Base-by-base conservation (phyloP, 2,329 filamentous ascomycete species). In the Diatrype stigma region DNA sequence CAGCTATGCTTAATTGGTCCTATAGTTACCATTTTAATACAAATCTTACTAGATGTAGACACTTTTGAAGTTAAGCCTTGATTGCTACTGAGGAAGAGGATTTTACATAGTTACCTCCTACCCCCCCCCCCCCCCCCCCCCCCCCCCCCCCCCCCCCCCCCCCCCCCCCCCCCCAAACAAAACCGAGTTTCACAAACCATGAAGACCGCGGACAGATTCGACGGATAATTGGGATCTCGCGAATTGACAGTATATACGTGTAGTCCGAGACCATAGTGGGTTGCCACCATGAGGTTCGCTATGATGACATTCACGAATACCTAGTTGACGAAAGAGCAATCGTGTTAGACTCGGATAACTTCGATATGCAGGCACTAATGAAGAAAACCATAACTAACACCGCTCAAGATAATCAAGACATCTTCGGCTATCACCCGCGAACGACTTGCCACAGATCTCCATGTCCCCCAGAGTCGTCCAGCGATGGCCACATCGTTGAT, bases 201-300 rank as follows among this genome's bases (percentile, higher is more conserved):
- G 28, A 62, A 59, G n/a, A 56, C 56, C 2, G 57, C 53, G 3
- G 60, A 59, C 8, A 62, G n/a, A 45, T 62, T 60, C 10, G 55
- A 21, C 17, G 60, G 60, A 42, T 55, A 58, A 10, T 60, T 38
- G 12, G 52, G 47, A 45, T 62, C 60, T 21, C 51, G 54, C 4
- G 16, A 40, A 40, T 59, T 60, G 51, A 62, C 53, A 12, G 54
- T 51, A 17, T 49, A 58, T 12, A 53, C 46, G 22, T 62, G 60
- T 40, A 62, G 56, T 26, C 60, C 60, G 35, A 60, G 58, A 1
- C 60, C 60, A 32, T 57, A 62, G 45, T 62, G 58, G 4, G 56
- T 62, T 46, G 60, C 55, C 51, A 59, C 56, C 54, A 60, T 58
- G n/a, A 62, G 21, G 22, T 62, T 62, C n/a, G 57, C 55, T 46